phyloP scores from a whole-genome alignment of 2,329 filamentous ascomycete species.

The Epichloe coenophiala region DNA sequence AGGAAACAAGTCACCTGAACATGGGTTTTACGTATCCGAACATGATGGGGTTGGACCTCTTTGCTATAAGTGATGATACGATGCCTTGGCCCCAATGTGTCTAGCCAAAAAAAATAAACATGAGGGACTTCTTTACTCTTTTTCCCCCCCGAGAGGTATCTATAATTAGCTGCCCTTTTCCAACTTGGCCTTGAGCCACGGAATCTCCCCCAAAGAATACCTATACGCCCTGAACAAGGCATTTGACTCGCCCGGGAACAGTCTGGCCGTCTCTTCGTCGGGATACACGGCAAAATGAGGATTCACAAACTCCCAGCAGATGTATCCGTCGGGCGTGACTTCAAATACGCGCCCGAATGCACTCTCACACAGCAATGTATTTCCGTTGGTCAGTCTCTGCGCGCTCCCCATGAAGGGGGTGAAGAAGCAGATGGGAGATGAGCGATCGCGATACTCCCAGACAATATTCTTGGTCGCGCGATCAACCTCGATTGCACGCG shows the following conservation, averaged over 20 bases:
- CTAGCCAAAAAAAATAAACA: neutral
- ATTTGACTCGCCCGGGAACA: conserved; percentile 18
- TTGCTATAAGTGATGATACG: neutral
- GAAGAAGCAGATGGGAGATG: conserved; percentile 17
- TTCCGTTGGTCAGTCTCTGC: conserved; percentile 15
- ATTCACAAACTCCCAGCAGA: conserved; percentile 19
- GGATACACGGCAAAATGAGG: conserved; percentile 15
- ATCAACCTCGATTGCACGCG: conserved; percentile 15
- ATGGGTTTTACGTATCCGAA: neutral
- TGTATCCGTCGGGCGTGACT: conserved; percentile 12
- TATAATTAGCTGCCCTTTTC: neutral
- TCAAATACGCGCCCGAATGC: conserved; percentile 16
- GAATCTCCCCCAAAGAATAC: conserved; percentile 14
- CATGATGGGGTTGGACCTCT: neutral
- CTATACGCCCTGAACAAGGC: conserved; percentile 16
- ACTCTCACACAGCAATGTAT: conserved; percentile 16
- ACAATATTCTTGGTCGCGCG: conserved; percentile 12
- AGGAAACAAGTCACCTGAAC: neutral
- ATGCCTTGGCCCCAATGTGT: neutral
- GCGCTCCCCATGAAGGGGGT: conserved; percentile 19
- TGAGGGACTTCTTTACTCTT: neutral
- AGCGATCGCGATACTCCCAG: conserved; percentile 17
- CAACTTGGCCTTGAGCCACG: conserved; percentile 11
- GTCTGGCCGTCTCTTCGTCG: conserved; percentile 11
- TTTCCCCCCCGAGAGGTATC: no score